These are phyloP conservation scores for Neoboletus magnificus DNA, from an alignment of 768 basidiomycete genomes.

Conservation along the genomic window DNA sequence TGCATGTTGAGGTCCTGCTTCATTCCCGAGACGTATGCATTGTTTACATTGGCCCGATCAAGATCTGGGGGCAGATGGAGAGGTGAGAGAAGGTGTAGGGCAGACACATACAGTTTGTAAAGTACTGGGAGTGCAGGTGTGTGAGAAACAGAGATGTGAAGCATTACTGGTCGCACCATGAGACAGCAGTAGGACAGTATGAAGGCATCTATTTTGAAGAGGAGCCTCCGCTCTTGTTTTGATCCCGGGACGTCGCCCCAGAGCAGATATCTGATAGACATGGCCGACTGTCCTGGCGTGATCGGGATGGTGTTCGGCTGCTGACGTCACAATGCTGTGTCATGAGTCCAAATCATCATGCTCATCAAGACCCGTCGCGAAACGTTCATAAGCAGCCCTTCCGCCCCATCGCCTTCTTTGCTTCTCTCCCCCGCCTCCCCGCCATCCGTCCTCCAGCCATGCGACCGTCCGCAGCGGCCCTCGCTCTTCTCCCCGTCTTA, in stretches of 20 bases:
- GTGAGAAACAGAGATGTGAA: conserved; percentile 9
- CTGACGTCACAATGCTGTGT: conserved; percentile 14
- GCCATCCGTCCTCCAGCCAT: not conserved
- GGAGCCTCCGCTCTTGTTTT: conserved; percentile 43
- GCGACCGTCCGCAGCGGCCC: conserved; percentile 2
- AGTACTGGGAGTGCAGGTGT: conserved; percentile 45
- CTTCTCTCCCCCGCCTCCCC: not conserved
- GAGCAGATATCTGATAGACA: not conserved
- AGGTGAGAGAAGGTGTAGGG: not conserved
- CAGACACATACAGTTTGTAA: conserved; percentile 53
- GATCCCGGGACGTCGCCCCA: not conserved
- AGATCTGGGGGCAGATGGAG: conserved; percentile 41
- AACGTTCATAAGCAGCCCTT: conserved; percentile 11
- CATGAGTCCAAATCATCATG: not conserved
- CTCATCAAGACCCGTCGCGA: not conserved
- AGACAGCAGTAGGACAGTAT: conserved; percentile 70
- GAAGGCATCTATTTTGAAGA: conserved; percentile 64
- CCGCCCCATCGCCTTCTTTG: not conserved
- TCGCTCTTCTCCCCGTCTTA: not conserved
- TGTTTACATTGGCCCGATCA: conserved; percentile 64
- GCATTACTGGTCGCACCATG: conserved; percentile 40
- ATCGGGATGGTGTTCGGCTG: not conserved
- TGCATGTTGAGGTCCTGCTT: conserved; percentile 65
- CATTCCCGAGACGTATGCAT: conserved; percentile 81
- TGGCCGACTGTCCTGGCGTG: not conserved